Percentiles rank a stretch among this genome's conserved stretches.
Conservation (phyloP, 177 flowering plant species). For the Vitis hybrid region DNA sequence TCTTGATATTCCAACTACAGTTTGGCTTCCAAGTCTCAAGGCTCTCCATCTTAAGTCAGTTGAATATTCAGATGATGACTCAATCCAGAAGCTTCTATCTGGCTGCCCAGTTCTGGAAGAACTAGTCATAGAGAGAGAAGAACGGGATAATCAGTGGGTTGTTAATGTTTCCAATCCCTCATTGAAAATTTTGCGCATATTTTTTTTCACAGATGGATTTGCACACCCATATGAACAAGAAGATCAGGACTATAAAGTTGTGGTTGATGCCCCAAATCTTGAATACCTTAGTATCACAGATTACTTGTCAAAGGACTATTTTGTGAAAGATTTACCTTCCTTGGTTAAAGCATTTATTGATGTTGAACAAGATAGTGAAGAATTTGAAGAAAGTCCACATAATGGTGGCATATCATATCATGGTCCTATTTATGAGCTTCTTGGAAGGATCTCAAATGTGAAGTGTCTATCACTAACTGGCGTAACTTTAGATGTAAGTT, state of each 20-base stretch:
- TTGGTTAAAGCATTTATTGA: neutral
- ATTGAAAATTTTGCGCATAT: neutral
- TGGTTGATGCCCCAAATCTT: slow-evolving; percentile 1
- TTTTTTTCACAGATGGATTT: too few relatives aligned
- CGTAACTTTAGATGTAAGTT: neutral
- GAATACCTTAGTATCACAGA: slow-evolving; percentile 1
- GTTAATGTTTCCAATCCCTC: neutral
- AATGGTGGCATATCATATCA: neutral
- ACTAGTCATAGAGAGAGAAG: neutral
- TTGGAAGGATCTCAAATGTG: neutral
- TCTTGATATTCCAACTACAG: neutral
- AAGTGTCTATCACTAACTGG: neutral
- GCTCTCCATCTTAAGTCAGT: neutral
- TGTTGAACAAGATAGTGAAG: neutral
- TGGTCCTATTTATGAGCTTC: neutral
- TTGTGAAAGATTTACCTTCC: neutral
- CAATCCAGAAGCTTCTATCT: slow-evolving; percentile 1
- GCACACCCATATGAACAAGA: neutral
- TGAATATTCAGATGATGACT: neutral
- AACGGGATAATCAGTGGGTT: neutral
- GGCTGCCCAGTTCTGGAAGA: slow-evolving; percentile 7
- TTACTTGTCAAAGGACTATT: neutral
- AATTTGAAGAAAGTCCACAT: neutral
- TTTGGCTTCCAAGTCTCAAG: neutral
- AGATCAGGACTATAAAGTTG: neutral